These are phyloP conservation scores for Aureobasidium sp. DNA, from an alignment of 2,329 filamentous ascomycete genomes.

Conservation along the genomic window DNA sequence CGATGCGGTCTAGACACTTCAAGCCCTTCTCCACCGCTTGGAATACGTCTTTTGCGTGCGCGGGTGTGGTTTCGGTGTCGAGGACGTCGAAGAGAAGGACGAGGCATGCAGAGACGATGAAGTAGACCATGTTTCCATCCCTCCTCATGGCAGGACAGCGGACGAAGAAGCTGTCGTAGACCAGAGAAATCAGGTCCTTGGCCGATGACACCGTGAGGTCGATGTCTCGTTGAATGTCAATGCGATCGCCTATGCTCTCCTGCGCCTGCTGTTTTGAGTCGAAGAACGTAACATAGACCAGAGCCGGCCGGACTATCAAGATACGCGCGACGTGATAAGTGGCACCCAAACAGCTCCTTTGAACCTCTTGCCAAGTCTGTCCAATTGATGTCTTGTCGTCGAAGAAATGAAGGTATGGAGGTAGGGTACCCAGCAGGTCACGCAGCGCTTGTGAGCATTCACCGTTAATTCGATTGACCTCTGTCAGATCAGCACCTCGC, in stretches of 20 bases:
- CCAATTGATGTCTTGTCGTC: neutral
- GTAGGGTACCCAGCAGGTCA: neutral
- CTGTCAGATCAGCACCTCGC: neutral
- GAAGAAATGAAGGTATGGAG: constrained; percentile 1
- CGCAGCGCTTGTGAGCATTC: neutral
- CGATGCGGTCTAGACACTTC: neutral
- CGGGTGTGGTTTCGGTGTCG: constrained; percentile 5
- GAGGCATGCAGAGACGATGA: constrained; percentile 11
- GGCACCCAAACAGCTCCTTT: neutral
- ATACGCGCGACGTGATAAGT: constrained; percentile 3
- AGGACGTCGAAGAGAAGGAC: constrained; percentile 9
- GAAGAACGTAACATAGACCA: constrained; percentile 12
- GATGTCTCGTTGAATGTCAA: constrained; percentile 8
- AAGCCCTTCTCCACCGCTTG: constrained; percentile 2
- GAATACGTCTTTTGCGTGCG: constrained; percentile 9
- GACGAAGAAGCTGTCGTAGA: constrained; percentile 5
- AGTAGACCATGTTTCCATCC: constrained; percentile 10
- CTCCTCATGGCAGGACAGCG: constrained; percentile 2
- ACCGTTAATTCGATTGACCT: neutral
- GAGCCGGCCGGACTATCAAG: constrained; percentile 1
- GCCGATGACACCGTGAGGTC: neutral
- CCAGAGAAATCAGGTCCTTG: neutral
- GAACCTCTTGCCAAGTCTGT: neutral
- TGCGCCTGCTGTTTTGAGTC: neutral
- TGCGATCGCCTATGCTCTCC: constrained; percentile 10